These are phyloP conservation scores for Claviceps quebecensis DNA, from an alignment of 2,329 filamentous ascomycete species.

Conservation along the genomic window DNA sequence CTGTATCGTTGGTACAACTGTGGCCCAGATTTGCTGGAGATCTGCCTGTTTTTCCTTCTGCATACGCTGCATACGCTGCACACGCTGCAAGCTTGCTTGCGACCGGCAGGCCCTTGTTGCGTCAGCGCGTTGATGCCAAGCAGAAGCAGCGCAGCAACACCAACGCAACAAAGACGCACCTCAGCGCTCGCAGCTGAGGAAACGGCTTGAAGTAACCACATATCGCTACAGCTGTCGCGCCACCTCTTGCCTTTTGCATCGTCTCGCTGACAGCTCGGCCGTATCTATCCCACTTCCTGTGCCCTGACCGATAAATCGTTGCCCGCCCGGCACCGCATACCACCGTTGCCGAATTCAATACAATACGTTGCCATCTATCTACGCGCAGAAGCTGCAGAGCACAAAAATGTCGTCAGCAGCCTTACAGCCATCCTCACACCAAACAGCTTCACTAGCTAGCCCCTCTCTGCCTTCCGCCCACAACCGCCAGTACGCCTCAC, in stretches of 20 bases:
- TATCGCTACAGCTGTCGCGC: background rate
- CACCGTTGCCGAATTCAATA: conserved; percentile 2
- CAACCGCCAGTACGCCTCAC: conserved; percentile 37
- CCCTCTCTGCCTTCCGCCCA: conserved; percentile 35
- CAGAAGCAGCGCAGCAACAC: conserved; percentile 3
- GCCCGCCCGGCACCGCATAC: background rate
- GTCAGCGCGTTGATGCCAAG: conserved; percentile 2
- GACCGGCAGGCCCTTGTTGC: conserved; percentile 1
- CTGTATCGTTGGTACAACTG: conserved; percentile 21
- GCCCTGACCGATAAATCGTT: background rate
- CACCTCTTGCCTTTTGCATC: conserved; percentile 1
- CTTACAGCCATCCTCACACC: conserved; percentile 45
- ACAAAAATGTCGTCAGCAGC: conserved; percentile 38
- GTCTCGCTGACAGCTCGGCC: background rate
- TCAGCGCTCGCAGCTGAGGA: conserved; percentile 4
- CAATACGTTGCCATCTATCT: conserved; percentile 1
- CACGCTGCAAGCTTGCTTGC: background rate
- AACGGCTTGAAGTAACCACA: conserved; percentile 1
- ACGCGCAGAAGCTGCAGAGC: conserved; percentile 8
- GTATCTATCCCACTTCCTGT: background rate
- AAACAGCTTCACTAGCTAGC: conserved; percentile 34
- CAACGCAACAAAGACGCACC: conserved; percentile 3
- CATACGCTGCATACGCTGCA: background rate
- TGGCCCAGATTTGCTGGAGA: conserved; percentile 8
- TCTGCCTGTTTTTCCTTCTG: conserved; percentile 5